Evolutionary conservation across 164 flowering plant genomes (phyloP), one percentile per base, ranked within the genome.

Genomic region (Taxillus chinensis): DNA sequence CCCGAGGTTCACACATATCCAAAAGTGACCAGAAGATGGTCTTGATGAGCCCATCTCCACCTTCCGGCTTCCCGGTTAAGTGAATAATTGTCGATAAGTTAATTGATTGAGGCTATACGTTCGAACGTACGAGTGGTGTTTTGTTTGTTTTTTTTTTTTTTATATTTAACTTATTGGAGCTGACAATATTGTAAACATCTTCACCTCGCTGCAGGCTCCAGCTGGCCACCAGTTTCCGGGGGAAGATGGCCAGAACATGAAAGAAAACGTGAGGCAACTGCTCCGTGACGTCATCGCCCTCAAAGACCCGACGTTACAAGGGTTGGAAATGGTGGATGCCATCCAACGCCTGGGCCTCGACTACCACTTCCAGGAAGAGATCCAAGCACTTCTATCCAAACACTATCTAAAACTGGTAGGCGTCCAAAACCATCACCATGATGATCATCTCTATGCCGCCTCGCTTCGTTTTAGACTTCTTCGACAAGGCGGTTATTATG

Each of bases 401-500:
- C 13, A 48, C 9, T 48, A 48, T 11, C 9, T 11, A 11, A 48
- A 11, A 7, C 2, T n/a, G 15, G 12, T 11, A 48, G 12, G 51
- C 7, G 4, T 48, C 13, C 13, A 8, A 3, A 48, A 11, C 13
- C 13, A 48, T 3, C 13, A 11, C 12, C 51, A 8, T 48, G 51
- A 14, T 48, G 12, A 4, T 48, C 3, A 5, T 27, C 63, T 75
- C 53, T 59, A 56, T 16, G 60, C 66, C 12, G 62, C 63, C 52
- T 61, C 84, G 0, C 72, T 78, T 45, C 7, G 57, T 43, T 80
- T 80, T 57, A 60, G 81, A 9, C 57, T 80, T 5, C 39, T 72
- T 16, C 61, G 75, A 57, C 75, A 73, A 68, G 41, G 69, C 12
- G 72, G 72, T 38, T 49, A 68, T 54, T 13, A 65, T 37, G 60